Evolutionary conservation across 1,284 basidiomycete genomes (phyloP), one percentile per base, ranked within the genome.

Genomic region (Microbotryum intermedium): DNA sequence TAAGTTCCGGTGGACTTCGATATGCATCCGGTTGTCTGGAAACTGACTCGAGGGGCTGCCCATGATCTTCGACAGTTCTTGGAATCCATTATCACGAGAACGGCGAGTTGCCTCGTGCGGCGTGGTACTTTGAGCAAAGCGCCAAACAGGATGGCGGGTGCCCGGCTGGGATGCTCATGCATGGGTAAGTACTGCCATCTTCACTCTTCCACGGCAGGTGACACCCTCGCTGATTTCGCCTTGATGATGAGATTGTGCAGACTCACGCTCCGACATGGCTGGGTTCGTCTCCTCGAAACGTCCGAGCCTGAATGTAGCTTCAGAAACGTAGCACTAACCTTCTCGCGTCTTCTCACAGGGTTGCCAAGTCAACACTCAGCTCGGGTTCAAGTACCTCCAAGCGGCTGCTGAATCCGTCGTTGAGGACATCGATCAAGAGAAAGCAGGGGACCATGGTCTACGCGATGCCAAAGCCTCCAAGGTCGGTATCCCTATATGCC

Each of bases 101-200:
- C 26, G 87, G 90, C 70, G 80, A 84, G 48, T 77, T 93, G 1
- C 74, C 76, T 42, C 84, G 89, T 61, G 85, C 87, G 4, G 88
- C 88, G 0, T 74, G 76, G 50, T 88, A 80, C 73, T 93, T 94
- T 73, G 87, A 92, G 76, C 81, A 82, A 72, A 83, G 84, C 45
- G 89, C 90, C 13, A 86, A 80, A 55, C 76, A 83, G 57, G 76
- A 80, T 44, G 89, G 88, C 3, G 90, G 90, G 1, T 90, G 87
- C 72, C 87, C 86, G 2, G 84, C 88, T 2, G 90, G 90, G 16
- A 92, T 92, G 89, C 77, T 92, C 63, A 90, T 93, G 88, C 92
- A 86, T 81, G 90, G 90, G 43, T 57, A 13, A 18, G 25, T 20
- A 1, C 20, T 4, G 13, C 16, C 8, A 4, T 28, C 43, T 45